Evolutionary conservation across 805 yeast genomes (phyloP).

Genomic region (Saccharomycopsis fibuligera): DNA sequence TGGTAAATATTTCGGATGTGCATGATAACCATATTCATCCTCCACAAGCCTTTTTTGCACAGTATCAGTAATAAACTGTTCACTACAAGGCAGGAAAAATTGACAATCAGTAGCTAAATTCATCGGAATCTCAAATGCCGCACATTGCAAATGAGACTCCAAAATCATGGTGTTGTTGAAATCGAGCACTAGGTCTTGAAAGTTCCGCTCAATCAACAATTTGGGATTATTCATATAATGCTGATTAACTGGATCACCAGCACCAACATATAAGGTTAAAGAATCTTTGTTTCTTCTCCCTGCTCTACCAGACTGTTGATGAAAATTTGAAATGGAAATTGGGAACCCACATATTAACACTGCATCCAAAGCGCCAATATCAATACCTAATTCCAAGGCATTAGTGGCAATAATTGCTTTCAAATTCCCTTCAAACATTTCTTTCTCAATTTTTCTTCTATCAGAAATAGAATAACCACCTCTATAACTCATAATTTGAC

Average conservation of each 20-base stretch:
- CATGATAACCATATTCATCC: conserved; percentile 44
- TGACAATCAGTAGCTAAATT: conserved; percentile 41
- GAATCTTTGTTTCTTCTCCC: conserved; percentile 87
- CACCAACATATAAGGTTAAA: conserved; percentile 76
- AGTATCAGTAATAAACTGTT: conserved; percentile 28
- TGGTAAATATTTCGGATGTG: conserved; percentile 58
- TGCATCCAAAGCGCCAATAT: conserved; percentile 87
- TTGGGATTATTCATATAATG: conserved; percentile 60
- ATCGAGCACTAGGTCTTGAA: conserved; percentile 54
- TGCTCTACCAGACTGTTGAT: conserved; percentile 96
- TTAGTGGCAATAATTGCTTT: conserved; percentile 90
- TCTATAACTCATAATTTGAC: conserved; percentile 85
- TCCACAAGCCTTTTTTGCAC: conserved; percentile 35
- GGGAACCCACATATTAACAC: conserved; percentile 94
- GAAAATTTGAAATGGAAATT: conserved; percentile 72
- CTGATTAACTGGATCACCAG: conserved; percentile 80
- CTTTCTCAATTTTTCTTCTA: conserved; percentile 78
- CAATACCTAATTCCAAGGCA: conserved; percentile 93
- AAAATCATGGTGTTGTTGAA: conserved; percentile 55
- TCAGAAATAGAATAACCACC: conserved; percentile 91
- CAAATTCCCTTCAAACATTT: conserved; percentile 83
- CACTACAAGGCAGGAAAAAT: conserved; percentile 36
- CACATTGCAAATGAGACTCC: conserved; percentile 89
- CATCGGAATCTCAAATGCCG: conserved; percentile 81
- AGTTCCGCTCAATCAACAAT: conserved; percentile 45